Evolutionary conservation across 2,329 filamentous ascomycete genomes (phyloP).

Genomic region (Cadophora sp.): DNA sequence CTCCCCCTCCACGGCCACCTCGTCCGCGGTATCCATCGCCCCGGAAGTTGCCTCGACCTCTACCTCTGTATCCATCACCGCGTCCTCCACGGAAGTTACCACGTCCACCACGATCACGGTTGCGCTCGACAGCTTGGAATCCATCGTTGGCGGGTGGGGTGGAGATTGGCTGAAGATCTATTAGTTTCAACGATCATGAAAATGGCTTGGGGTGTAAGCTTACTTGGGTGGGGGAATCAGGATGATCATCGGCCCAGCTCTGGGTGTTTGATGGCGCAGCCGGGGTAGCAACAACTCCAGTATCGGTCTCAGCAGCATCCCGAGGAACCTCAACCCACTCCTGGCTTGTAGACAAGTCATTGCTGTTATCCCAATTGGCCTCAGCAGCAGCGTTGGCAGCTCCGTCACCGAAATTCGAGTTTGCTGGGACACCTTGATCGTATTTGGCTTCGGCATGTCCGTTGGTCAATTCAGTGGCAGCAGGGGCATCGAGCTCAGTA

Average conservation of each 20-base stretch:
- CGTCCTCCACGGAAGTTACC: conserved; percentile 54
- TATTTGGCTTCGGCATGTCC: conserved; percentile 51
- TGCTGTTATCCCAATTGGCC: conserved; percentile 66
- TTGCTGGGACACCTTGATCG: conserved; percentile 52
- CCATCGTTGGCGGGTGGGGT: conserved; percentile 62
- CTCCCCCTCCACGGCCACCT: conserved; percentile 37
- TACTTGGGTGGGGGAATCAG: conserved; percentile 58
- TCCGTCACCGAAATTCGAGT: conserved; percentile 58
- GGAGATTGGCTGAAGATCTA: conserved; percentile 38
- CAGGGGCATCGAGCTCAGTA: conserved; percentile 67
- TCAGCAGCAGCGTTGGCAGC: conserved; percentile 68
- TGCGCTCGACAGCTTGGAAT: conserved; percentile 73
- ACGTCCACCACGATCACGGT: conserved; percentile 57
- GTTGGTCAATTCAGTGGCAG: conserved; percentile 50
- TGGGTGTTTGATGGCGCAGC: conserved; percentile 62
- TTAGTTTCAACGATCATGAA: conserved; percentile 18
- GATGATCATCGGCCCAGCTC: conserved; percentile 85
- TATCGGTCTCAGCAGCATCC: conserved; percentile 77
- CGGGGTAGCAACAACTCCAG: conserved; percentile 63
- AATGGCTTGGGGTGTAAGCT: conserved; percentile 33
- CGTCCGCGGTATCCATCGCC: conserved; percentile 49
- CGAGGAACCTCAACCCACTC: conserved; percentile 68
- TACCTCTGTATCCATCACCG: conserved; percentile 53
- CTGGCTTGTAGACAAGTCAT: conserved; percentile 45
- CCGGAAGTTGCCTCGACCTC: conserved; percentile 48